Evolutionary conservation across 768 basidiomycete species (phyloP), one percentile per base, ranked within the genome.

Genomic region (Tylopilus intermedius): DNA sequence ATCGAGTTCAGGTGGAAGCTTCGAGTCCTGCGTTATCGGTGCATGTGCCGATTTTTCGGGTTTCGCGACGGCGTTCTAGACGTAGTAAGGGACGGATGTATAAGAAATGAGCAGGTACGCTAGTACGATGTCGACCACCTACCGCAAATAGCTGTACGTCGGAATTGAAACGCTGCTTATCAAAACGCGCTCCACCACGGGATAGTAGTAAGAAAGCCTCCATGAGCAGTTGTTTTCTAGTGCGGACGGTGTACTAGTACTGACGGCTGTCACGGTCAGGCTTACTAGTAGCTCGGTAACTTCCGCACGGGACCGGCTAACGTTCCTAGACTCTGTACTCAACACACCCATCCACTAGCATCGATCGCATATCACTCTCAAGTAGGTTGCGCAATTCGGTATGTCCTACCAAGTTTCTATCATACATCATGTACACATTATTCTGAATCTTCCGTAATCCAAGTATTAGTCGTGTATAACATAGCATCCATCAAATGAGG

Each of bases 101-200:
- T 30, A 30, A 30, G 30, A 30, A 30, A 30, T 2, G 30, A 10
- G 30, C 30, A 30, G 30, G 7, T 6, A 30, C 30, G 9, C 30
- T 6, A 10, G 30, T 6, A 10, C 30, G 30, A 30, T 30, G 30
- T n/a, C 18, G 8, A 22, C 15, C 45, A 61, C 75, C 53, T 60
- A 87, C 87, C 54, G 78, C 77, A 71, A 95, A 94, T 7, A 90
- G 70, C 27, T 78, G 65, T 8, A 24, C 24, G 62, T 94, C 90
- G 0, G 73, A 69, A 60, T 82, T 78, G 68, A 87, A 93, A 29
- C 77, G 74, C 38, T 24, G 24, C 24, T 24, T 24, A 76, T 94
- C 78, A 59, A 97, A 96, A 50, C 75, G 78, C 0, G 79, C 79
- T 1, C 92, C 91, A 32, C 94, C 94, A 14, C 90, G 81, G 30